Evolutionary conservation across 2,329 filamentous ascomycete genomes (phyloP).

Genomic region (Cladosporium sp.): DNA sequence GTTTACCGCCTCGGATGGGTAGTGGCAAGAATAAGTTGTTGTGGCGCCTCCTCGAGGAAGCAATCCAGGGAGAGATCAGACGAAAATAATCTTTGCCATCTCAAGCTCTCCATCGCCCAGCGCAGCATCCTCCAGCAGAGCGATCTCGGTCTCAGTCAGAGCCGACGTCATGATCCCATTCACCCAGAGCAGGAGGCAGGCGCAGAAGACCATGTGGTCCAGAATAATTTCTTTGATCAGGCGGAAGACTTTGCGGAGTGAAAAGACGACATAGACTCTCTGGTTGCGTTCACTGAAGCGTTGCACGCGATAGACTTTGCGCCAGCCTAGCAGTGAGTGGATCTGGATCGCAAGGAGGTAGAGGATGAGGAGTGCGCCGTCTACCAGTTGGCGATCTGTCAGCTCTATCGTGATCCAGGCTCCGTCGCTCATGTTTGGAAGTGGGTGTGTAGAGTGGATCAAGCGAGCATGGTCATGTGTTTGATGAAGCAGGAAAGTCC

Average conservation of each 20-base stretch:
- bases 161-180: not conserved
- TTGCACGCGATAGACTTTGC: conserved; percentile 14
- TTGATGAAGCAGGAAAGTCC: not conserved
- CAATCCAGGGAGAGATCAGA: not conserved
- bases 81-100: not conserved
- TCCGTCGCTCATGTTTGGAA: conserved; percentile 5
- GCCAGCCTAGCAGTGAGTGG: conserved; percentile 11
- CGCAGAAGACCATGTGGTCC: conserved; percentile 12
- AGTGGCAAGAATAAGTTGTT: not conserved
- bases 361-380: conserved; percentile 6
- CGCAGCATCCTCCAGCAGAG: not conserved
- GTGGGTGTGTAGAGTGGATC: not conserved
- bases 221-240: conserved; percentile 7
- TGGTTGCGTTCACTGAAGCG: conserved; percentile 17
- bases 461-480: not conserved
- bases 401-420: conserved; percentile 9
- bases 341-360: conserved; percentile 14
- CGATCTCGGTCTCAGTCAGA: not conserved
- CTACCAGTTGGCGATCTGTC: conserved; percentile 8
- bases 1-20: not conserved
- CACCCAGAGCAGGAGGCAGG: conserved; percentile 1
- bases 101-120: conserved; percentile 1
- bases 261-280: conserved; percentile 15
- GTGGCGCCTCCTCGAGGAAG: not conserved
- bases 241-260: conserved; percentile 11